A percentile compares a stretch with the other conserved stretches of the same genome.
Evolutionary conservation across 768 basidiomycete genomes (phyloP).

Genomic region (Trametes cinnabarina): DNA sequence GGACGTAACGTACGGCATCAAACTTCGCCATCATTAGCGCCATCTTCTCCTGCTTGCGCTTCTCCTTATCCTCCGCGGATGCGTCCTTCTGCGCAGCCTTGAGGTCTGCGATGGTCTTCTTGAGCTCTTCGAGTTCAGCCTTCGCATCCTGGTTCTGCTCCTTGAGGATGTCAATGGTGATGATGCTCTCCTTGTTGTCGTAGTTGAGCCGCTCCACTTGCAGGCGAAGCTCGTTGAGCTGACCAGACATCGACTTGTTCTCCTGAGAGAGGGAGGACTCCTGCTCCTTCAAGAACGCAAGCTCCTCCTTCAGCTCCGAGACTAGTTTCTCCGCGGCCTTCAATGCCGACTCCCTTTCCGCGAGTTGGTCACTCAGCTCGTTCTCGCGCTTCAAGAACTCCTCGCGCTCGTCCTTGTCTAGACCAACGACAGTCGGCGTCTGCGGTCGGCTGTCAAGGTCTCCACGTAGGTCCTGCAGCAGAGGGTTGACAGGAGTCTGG

Average conservation of each 20-base stretch:
- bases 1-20: slow-evolving; percentile 66
- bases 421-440: slow-evolving; percentile 82
- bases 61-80: slow-evolving; percentile 95
- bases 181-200: slow-evolving; percentile 92
- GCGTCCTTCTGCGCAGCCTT: slow-evolving; percentile 82
- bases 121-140: slow-evolving; percentile 86
- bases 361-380: slow-evolving; percentile 89
- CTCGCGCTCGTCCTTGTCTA: slow-evolving; percentile 96
- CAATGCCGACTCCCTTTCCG: slow-evolving; percentile 86
- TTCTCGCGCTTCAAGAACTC: slow-evolving; percentile 97
- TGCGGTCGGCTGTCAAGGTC: slow-evolving; percentile 85
- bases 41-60: slow-evolving; percentile 99
- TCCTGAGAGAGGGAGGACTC: slow-evolving; percentile 83
- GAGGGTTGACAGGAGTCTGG: slow-evolving; percentile 73
- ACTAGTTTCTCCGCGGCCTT: slow-evolving; percentile 80
- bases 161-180: slow-evolving; percentile 91
- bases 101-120: slow-evolving; percentile 72
- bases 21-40: slow-evolving; percentile 99
- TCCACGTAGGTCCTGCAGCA: slow-evolving; percentile 64
- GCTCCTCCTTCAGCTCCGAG: slow-evolving; percentile 85
- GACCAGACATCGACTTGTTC: slow-evolving; percentile 90
- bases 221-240: slow-evolving; percentile 88
- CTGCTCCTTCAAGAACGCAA: slow-evolving; percentile 88
- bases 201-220: slow-evolving; percentile 91
- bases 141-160: slow-evolving; percentile 90